A percentile compares a stretch with the other conserved stretches of the same genome.
Conservation (phyloP, 768 basidiomycete species). For the Crassisporium funariophilum region DNA sequence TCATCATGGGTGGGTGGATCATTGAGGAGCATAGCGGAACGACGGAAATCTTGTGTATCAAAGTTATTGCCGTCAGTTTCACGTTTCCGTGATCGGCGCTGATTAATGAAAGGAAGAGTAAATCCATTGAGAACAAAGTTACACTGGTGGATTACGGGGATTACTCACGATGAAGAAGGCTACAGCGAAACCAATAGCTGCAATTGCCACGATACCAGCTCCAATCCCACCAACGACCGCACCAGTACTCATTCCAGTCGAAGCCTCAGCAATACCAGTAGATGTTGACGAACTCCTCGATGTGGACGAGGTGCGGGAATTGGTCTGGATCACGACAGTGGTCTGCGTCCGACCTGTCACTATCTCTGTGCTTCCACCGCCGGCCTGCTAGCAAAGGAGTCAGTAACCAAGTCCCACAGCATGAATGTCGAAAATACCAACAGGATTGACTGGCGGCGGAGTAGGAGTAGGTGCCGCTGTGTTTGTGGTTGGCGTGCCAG, state of each 20-base stretch:
- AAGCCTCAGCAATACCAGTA: conserved; percentile 8
- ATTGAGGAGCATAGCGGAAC: conserved; percentile 61
- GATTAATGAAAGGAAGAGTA: conserved; percentile 4
- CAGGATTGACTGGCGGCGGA: not conserved
- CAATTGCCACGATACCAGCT: conserved; percentile 47
- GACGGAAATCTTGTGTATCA: conserved; percentile 59
- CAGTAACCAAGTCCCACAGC: too few relatives aligned
- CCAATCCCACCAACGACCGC: conserved; percentile 41
- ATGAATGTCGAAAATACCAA: not conserved
- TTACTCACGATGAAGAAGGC: conserved; percentile 53
- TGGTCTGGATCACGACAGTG: not conserved
- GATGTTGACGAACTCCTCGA: conserved; percentile 2
- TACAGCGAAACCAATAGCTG: conserved; percentile 40
- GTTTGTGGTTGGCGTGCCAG: conserved; percentile 3
- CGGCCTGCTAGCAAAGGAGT: too few relatives aligned
- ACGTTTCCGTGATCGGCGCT: conserved; percentile 48
- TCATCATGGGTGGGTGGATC: conserved; percentile 51
- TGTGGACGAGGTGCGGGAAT: not conserved
- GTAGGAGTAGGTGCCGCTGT: conserved; percentile 9
- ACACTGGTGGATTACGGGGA: too few relatives aligned
- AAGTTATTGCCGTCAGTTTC: conserved; percentile 46
- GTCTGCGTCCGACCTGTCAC: too few relatives aligned
- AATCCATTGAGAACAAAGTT: conserved; percentile 23
- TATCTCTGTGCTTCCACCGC: too few relatives aligned
- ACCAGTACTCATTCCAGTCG: conserved; percentile 21